Base-by-base conservation (phyloP, 2,329 filamentous ascomycete species). In the Ascosphaera aggregata region DNA sequence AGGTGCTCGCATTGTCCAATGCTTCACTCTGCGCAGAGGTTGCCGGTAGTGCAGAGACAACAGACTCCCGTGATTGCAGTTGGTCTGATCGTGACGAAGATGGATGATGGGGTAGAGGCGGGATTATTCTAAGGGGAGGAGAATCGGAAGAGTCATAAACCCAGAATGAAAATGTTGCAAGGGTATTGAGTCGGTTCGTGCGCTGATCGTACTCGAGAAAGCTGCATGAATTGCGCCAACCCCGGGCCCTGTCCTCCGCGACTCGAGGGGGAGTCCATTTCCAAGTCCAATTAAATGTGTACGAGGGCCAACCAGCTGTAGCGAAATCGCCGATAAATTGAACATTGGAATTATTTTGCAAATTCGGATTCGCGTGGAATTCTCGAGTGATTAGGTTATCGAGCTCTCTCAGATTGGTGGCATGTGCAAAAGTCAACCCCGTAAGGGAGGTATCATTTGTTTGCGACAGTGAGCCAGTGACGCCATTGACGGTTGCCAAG, bases 151-250 rank as follows among this genome's bases (percentile, higher is more conserved):
- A 31, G 27, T 80, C 86, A 48, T 86, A 71, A 42, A 95, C 84
- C 77, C 82, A 98, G 54, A 93, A 95, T 3, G 81, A 84, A 59
- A 98, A 95, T 53, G 75, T 85, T 11, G 81, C 85, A 40, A 98
- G 67, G 3, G 84, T 86, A 48, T 91, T 74, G 43, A 98, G 61
- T 45, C 78, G 73, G 59, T 98, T 89, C 24, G 84, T 82, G 47
- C 86, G 73, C 52, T 89, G 79, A 57, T 98, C 85, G 53, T 98
- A 98, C 58, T 98, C 89, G 48, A 95, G 78, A 59, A 98, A 94
- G 55, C 82, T 94, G 65, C 89, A 95, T 49, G 77, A 80, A 53
- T 91, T 95, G 52, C 82, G 80, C 86, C 89, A 98, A 35, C 89
- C 89, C 41, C 84, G 82, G 20, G 80, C 80, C 49, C 72, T 73